Conservation (phyloP, 352 stramenopile genomes). For the Phytophthora rubi region DNA sequence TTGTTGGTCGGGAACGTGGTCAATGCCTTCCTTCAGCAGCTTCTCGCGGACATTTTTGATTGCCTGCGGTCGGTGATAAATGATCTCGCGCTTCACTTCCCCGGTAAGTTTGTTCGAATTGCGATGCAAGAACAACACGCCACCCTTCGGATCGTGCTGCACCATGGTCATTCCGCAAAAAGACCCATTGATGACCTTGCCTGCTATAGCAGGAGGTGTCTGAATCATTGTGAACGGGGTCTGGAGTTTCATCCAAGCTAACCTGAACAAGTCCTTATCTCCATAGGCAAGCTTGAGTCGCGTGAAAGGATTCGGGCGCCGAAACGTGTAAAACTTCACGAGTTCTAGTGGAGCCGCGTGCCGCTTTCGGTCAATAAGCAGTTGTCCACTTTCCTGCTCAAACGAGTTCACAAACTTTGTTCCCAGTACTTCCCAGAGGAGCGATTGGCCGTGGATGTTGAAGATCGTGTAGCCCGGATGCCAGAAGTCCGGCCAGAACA, state of each 20-base stretch:
- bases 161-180: constrained; percentile 65
- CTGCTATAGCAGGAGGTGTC: constrained; percentile 41
- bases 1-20: constrained; percentile 7
- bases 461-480: constrained; percentile 48
- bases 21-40: constrained; percentile 14
- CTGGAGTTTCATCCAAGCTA: constrained; percentile 57
- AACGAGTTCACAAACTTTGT: constrained; percentile 58
- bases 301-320: constrained; percentile 44
- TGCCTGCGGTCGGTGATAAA: constrained; percentile 18
- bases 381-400: constrained; percentile 67
- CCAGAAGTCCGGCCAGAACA: constrained; percentile 40
- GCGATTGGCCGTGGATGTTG: constrained; percentile 56
- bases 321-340: constrained; percentile 52
- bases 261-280: constrained; percentile 64
- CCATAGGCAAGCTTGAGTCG: constrained; percentile 49
- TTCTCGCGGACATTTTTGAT: constrained; percentile 17
- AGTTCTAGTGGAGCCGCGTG: constrained; percentile 36
- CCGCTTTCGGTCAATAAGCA: constrained; percentile 52
- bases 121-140: constrained; percentile 56
- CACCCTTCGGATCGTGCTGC: constrained; percentile 37
- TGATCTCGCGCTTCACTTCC: constrained; percentile 25
- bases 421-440: constrained; percentile 59
- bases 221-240: constrained; percentile 59
- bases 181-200: constrained; percentile 32
- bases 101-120: constrained; percentile 51